Evolutionary conservation across 2,329 filamentous ascomycete species (phyloP).

Genomic region (Monosporascus sp.): DNA sequence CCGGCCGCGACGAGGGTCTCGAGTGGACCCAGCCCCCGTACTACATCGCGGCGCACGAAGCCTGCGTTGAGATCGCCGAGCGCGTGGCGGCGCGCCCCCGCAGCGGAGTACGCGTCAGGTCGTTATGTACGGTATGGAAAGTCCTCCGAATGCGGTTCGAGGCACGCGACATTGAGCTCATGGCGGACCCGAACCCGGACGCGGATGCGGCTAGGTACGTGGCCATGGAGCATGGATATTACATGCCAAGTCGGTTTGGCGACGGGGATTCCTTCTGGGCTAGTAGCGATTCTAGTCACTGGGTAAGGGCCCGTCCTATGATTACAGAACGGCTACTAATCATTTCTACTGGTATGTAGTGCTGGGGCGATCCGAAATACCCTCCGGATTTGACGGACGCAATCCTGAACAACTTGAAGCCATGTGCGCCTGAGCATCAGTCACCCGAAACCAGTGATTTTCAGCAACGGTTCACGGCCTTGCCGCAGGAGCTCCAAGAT

Average conservation of each 20-base stretch:
- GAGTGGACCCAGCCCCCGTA: conserved; percentile 3
- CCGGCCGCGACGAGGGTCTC: conserved; percentile 5
- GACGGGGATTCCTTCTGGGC: neutral
- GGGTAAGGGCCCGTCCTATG: neutral
- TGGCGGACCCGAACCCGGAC: conserved; percentile 1
- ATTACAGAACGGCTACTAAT: too few species aligned
- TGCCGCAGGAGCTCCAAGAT: conserved; percentile 10
- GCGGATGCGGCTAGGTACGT: neutral
- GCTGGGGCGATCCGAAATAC: neutral
- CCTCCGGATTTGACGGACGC: conserved; percentile 2
- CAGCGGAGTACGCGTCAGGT: conserved; percentile 6
- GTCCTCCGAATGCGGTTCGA: conserved; percentile 13
- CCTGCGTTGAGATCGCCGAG: conserved; percentile 13
- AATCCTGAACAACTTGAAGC: conserved; percentile 7
- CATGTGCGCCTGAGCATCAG: neutral
- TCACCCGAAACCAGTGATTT: conserved; percentile 1
- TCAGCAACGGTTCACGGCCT: conserved; percentile 3
- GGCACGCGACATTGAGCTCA: conserved; percentile 10
- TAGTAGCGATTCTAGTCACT: neutral
- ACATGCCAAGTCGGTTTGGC: neutral
- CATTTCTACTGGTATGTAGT: neutral
- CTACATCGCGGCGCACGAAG: conserved; percentile 12
- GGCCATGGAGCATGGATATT: conserved; percentile 9
- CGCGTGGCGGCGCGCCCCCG: conserved; percentile 5
- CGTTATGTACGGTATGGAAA: conserved; percentile 14